Evolutionary conservation across 2,329 filamentous ascomycete genomes (phyloP).

Genomic region (Colletotrichum tabaci): DNA sequence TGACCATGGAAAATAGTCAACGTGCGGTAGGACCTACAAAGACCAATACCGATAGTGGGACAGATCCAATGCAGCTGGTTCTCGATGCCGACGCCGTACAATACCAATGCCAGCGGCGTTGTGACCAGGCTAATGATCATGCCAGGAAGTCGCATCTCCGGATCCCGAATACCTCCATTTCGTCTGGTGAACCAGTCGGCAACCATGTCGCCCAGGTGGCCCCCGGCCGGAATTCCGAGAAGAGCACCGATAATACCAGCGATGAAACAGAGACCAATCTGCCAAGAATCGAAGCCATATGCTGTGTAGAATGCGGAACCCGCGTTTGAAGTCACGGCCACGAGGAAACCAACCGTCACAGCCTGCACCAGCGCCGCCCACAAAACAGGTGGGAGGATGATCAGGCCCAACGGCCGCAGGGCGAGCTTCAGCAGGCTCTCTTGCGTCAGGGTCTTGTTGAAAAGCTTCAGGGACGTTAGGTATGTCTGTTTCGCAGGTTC

Average conservation of each 20-base stretch:
- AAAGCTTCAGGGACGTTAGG: constrained; percentile 57
- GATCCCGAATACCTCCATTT: constrained; percentile 70
- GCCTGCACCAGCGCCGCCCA: constrained; percentile 70
- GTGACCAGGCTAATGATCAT: constrained; percentile 66
- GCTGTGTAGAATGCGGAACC: constrained; percentile 58
- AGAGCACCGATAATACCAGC: constrained; percentile 63
- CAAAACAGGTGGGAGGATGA: constrained; percentile 66
- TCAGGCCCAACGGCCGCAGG: constrained; percentile 64
- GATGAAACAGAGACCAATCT: constrained; percentile 67
- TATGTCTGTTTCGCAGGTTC: constrained; percentile 49
- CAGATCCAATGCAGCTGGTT: constrained; percentile 68
- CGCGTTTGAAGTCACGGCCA: constrained; percentile 69
- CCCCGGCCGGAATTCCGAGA: constrained; percentile 65
- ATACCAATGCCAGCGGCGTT: constrained; percentile 60
- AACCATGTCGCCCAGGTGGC: constrained; percentile 62
- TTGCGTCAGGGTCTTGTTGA: constrained; percentile 57
- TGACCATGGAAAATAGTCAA: neutral
- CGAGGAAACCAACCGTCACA: constrained; percentile 69
- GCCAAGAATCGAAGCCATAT: constrained; percentile 62
- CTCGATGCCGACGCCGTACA: constrained; percentile 65
- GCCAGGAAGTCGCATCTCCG: constrained; percentile 72
- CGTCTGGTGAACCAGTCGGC: constrained; percentile 64
- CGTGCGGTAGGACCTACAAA: constrained; percentile 57
- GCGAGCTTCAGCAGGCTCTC: constrained; percentile 65
- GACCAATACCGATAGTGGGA: constrained; percentile 67